These are phyloP conservation scores for Trametes pubescens DNA, from an alignment of 1,284 basidiomycete species.

Conservation along the genomic window DNA sequence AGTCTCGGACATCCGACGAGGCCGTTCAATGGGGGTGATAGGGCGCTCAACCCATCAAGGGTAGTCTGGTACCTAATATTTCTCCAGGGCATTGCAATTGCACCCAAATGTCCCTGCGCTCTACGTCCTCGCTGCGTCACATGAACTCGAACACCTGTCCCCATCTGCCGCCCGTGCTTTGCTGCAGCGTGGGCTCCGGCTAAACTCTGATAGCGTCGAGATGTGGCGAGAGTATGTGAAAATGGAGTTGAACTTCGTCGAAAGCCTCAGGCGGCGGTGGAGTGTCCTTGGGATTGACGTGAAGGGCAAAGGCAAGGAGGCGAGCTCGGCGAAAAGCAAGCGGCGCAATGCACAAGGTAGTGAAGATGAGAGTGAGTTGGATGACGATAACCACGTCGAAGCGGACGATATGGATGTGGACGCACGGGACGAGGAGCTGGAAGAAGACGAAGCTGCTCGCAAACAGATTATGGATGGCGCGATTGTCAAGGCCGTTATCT, in stretches of 20 bases:
- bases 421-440: conserved; percentile 44
- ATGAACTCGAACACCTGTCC: conserved; percentile 83
- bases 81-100: conserved; percentile 79
- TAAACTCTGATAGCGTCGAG: conserved; percentile 73
- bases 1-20: no score
- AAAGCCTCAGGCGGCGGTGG: conserved; percentile 86
- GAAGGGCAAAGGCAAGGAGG: conserved; percentile 41
- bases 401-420: conserved; percentile 60
- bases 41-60: neutral
- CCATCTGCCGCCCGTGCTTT: conserved; percentile 86
- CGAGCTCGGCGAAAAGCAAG: conserved; percentile 30
- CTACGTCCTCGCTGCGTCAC: conserved; percentile 88
- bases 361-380: conserved; percentile 35
- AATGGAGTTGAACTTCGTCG: conserved; percentile 92
- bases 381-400: conserved; percentile 47
- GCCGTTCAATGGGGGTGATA: no score
- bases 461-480: conserved; percentile 73
- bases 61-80: neutral
- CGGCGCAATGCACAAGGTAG: conserved; percentile 25
- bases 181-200: conserved; percentile 85
- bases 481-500: conserved; percentile 75
- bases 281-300: conserved; percentile 71
- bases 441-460: conserved; percentile 59
- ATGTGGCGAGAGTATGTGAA: conserved; percentile 91
- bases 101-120: conserved; percentile 84